phyloP scores from a whole-genome alignment of 1,139 yeast species.

The Ogataea hybrid region DNA sequence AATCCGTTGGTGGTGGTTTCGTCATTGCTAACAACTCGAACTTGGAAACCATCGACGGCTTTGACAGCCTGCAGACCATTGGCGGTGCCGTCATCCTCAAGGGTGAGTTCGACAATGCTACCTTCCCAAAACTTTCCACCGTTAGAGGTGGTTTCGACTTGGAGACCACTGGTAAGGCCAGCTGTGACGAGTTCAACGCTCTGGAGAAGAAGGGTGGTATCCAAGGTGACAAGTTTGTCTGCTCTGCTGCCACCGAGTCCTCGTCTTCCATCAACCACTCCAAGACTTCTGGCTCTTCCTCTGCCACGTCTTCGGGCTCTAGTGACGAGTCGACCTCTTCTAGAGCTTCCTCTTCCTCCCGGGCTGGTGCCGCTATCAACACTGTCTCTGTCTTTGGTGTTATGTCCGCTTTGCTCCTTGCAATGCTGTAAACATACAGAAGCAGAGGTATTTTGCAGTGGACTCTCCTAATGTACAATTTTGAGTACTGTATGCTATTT shows the following conservation, averaged over 20 bases:
- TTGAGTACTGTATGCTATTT: conserved; percentile 1
- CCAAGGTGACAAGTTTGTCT: conserved; percentile 85
- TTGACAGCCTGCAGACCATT: conserved; percentile 68
- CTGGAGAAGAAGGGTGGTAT: conserved; percentile 72
- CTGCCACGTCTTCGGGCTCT: conserved; percentile 34
- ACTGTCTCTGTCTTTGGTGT: conserved; percentile 52
- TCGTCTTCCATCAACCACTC: conserved; percentile 32
- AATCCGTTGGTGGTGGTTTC: conserved; percentile 83
- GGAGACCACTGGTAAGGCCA: conserved; percentile 73
- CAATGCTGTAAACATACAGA: conserved; percentile 49
- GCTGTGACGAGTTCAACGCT: conserved; percentile 73
- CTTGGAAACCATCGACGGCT: conserved; percentile 64
- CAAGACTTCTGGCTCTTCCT: conserved; percentile 41
- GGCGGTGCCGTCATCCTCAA: conserved; percentile 83
- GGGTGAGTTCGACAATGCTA: conserved; percentile 81
- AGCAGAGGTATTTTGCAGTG: background rate
- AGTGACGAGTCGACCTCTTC: conserved; percentile 20
- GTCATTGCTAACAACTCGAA: conserved; percentile 79
- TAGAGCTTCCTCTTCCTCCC: conserved; percentile 17
- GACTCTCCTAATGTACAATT: background rate
- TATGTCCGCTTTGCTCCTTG: conserved; percentile 60
- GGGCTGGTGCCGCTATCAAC: conserved; percentile 36
- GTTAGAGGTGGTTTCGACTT: conserved; percentile 92
- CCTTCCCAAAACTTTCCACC: conserved; percentile 65
- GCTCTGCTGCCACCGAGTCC: conserved; percentile 46